Percentiles rank a stretch among this genome's conserved stretches.
Evolutionary conservation across 208 protist species (phyloP).

Genomic region (Acanthamoeba castellanii): DNA sequence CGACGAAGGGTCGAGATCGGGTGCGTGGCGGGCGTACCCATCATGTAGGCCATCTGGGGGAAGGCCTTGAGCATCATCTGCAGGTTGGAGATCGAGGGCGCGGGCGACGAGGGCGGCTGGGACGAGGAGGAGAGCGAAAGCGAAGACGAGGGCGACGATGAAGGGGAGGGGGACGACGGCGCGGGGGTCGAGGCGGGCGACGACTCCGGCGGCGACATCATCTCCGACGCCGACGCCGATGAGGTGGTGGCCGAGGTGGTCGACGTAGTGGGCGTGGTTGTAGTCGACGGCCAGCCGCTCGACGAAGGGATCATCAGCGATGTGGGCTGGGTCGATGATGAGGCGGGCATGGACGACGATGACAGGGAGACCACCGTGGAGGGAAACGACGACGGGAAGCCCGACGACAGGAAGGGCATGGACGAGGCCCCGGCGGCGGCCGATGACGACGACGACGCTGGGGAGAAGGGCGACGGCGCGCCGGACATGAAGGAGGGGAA

Average conservation of each 20-base stretch:
- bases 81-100: not conserved
- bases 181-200: not conserved
- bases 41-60: constrained; percentile 29
- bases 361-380: not conserved
- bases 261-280: not conserved
- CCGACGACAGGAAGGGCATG: not conserved
- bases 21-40: not conserved
- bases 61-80: constrained; percentile 22
- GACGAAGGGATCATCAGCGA: not conserved
- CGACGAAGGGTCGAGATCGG: not conserved
- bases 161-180: not conserved
- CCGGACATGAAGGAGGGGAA: constrained; percentile 2
- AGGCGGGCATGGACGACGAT: not conserved
- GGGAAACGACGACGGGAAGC: not conserved
- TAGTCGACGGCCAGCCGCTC: not conserved
- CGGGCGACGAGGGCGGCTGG: not conserved
- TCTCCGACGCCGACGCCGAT: not conserved
- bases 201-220: not conserved
- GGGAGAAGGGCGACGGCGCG: not conserved
- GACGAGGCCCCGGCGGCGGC: not conserved
- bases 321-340: not conserved
- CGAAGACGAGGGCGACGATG: not conserved
- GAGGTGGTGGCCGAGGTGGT: not conserved
- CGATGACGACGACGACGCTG: not conserved
- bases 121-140: not conserved